Conservation (phyloP, 768 basidiomycete genomes). For the Flagelloscypha sp. region DNA sequence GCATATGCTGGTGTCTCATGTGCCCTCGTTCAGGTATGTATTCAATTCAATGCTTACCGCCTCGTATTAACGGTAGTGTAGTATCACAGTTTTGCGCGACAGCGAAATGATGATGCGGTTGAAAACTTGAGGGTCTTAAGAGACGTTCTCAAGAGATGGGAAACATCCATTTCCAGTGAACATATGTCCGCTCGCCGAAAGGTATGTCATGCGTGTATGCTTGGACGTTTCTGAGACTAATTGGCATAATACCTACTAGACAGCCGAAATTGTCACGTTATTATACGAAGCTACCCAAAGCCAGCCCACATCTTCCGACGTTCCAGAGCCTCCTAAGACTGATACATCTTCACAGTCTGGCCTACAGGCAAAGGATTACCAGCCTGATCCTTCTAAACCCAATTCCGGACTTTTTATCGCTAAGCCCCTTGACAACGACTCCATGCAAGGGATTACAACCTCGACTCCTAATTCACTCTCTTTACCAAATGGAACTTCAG, state of each 20-base stretch:
- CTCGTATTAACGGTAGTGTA: constrained; percentile 6
- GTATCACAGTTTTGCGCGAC: constrained; percentile 92
- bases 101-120: constrained; percentile 69
- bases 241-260: constrained; percentile 36
- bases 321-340: constrained; percentile 61
- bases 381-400: constrained; percentile 70
- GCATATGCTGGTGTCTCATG: constrained; percentile 85
- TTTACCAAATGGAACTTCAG: too few species aligned
- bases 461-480: background rate
- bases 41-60: constrained; percentile 7
- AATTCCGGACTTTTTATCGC: constrained; percentile 86
- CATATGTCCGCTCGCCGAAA: constrained; percentile 94
- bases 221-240: constrained; percentile 4
- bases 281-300: constrained; percentile 92
- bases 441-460: constrained; percentile 1
- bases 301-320: constrained; percentile 30
- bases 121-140: constrained; percentile 69
- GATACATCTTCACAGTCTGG: constrained; percentile 53
- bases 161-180: constrained; percentile 76
- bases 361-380: constrained; percentile 53
- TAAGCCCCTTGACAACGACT: constrained; percentile 13
- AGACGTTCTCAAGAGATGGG: constrained; percentile 84
- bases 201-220: constrained; percentile 37
- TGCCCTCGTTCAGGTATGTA: constrained; percentile 78
- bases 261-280: constrained; percentile 85